A percentile compares a stretch with the other conserved stretches of the same genome.
Conservation (phyloP, 2,329 filamentous ascomycete genomes). For the Amesomyces nigricolor region DNA sequence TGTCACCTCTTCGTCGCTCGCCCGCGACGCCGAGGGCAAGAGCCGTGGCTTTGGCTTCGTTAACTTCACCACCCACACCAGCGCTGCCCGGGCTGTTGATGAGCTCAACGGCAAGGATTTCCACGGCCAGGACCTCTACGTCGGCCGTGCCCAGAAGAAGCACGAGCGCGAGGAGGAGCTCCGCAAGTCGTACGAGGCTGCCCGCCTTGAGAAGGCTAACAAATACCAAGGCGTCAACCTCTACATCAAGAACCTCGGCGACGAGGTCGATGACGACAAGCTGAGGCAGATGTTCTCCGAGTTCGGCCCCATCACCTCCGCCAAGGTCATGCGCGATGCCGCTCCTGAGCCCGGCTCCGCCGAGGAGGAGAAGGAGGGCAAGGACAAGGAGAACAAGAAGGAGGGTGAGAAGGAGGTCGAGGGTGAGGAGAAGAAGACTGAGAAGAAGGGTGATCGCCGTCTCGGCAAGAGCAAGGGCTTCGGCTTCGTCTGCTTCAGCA, state of each 20-base stretch:
- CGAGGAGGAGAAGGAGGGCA: conserved; percentile 49
- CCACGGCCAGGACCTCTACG: conserved; percentile 92
- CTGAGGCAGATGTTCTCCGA: conserved; percentile 87
- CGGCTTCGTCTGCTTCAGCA: conserved; percentile 99
- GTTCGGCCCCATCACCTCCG: conserved; percentile 93
- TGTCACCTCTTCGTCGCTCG: conserved; percentile 91
- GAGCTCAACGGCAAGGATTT: conserved; percentile 89
- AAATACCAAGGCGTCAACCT: conserved; percentile 99
- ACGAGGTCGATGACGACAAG: conserved; percentile 97
- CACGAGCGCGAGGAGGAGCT: conserved; percentile 99
- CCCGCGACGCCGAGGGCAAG: conserved; percentile 83
- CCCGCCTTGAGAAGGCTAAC: conserved; percentile 94
- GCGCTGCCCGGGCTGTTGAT: conserved; percentile 79
- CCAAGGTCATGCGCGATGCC: conserved; percentile 97
- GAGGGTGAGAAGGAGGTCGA: conserved; percentile 48
- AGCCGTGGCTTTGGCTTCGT: conserved; percentile 94
- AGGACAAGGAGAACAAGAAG: conserved; percentile 45
- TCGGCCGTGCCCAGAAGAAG: conserved; percentile 99
- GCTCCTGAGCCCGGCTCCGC: conserved; percentile 48
- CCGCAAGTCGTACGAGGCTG: conserved; percentile 96
- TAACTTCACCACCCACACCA: conserved; percentile 90
- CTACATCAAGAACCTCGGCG: conserved; percentile 98
- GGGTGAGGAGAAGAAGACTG: conserved; percentile 52
- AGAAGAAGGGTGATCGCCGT: conserved; percentile 59
- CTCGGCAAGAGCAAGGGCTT: conserved; percentile 99